Percentiles rank a stretch among this genome's conserved stretches.
phyloP scores from a whole-genome alignment of 2,329 filamentous ascomycete species.

The Colletotrichum acutatum region DNA sequence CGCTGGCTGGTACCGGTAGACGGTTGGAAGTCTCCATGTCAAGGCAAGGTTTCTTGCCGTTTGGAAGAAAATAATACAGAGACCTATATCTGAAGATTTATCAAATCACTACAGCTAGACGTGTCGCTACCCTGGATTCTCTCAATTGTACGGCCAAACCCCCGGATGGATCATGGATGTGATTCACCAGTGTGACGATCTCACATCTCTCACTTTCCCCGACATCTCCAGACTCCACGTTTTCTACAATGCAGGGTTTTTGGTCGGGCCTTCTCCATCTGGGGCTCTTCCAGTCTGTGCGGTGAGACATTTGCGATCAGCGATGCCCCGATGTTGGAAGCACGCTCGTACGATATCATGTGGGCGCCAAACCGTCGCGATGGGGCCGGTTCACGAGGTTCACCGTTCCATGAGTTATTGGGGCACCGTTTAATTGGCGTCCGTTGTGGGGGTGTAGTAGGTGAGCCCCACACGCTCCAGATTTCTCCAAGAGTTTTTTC shows the following conservation, averaged over 20 bases:
- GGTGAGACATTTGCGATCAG: neutral
- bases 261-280: neutral
- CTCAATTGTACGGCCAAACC: too few relatives aligned
- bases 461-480: neutral
- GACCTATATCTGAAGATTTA: rapidly evolving
- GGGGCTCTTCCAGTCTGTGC: neutral
- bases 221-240: neutral
- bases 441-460: neutral
- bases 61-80: too few relatives aligned
- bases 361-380: neutral
- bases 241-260: neutral
- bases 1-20: too few relatives aligned
- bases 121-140: too few relatives aligned
- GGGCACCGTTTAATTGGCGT: neutral
- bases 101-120: too few relatives aligned
- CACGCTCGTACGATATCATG: slow-evolving; percentile 20
- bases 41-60: too few relatives aligned
- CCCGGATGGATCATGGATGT: too few relatives aligned
- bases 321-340: neutral
- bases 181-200: too few relatives aligned
- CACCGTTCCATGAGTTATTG: neutral
- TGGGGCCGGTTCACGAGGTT: neutral
- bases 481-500: slow-evolving; percentile 3
- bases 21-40: too few relatives aligned
- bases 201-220: neutral